These are phyloP conservation scores for Aspergillus arachidicola DNA, from an alignment of 2,329 filamentous ascomycete species.

Conservation along the genomic window DNA sequence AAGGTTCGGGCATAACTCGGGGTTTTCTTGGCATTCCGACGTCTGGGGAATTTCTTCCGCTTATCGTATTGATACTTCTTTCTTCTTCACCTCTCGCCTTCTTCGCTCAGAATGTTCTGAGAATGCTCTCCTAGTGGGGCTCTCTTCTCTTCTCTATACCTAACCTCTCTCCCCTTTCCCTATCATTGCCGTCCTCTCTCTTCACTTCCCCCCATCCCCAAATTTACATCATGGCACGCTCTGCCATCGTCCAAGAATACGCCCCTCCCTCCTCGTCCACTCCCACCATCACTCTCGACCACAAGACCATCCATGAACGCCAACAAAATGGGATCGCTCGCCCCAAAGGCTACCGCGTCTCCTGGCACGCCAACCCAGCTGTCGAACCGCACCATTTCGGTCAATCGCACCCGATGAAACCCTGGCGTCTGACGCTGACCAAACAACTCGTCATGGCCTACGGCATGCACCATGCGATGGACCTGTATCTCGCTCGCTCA, in stretches of 20 bases:
- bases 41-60: background rate
- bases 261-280: conserved; percentile 41
- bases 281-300: conserved; percentile 51
- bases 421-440: conserved; percentile 92
- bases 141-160: conserved; percentile 6
- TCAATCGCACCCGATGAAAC: conserved; percentile 97
- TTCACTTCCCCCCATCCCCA: background rate
- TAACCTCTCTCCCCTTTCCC: background rate
- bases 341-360: conserved; percentile 86
- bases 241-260: conserved; percentile 54
- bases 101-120: background rate
- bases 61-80: background rate
- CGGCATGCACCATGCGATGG: conserved; percentile 95
- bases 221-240: conserved; percentile 39
- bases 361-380: conserved; percentile 91
- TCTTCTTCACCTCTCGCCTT: background rate
- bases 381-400: conserved; percentile 98
- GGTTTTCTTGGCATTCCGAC: background rate
- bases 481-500: conserved; percentile 81
- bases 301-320: conserved; percentile 56
- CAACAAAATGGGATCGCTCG: conserved; percentile 70
- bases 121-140: conserved; percentile 4
- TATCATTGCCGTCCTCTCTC: background rate
- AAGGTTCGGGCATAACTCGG: conserved; percentile 11
- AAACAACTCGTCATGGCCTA: conserved; percentile 95